These are phyloP conservation scores for Nicotiana otophora DNA, from an alignment of 257 asterid genomes.

Conservation along the genomic window DNA sequence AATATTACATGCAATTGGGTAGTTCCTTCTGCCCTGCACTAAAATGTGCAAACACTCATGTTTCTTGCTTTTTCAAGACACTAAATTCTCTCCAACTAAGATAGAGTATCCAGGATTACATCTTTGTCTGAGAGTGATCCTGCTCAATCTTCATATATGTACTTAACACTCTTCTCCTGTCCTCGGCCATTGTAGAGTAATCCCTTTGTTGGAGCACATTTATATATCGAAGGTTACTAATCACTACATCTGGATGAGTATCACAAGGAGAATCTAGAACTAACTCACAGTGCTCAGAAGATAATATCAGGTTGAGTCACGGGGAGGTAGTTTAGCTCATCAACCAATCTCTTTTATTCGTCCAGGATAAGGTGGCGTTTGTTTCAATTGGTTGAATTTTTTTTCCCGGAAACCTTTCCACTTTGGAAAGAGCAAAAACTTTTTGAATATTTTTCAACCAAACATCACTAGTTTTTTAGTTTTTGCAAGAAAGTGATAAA, in stretches of 20 bases:
- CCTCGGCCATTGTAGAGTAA: neutral
- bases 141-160: neutral
- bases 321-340: neutral
- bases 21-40: neutral
- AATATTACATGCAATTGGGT: neutral
- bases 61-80: neutral
- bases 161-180: neutral
- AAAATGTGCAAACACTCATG: neutral
- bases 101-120: neutral
- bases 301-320: constrained; percentile 2
- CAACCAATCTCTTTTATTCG: neutral
- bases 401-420: neutral
- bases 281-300: neutral
- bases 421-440: neutral
- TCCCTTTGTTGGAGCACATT: neutral
- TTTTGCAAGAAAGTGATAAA: neutral
- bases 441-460: neutral
- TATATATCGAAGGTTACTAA: neutral
- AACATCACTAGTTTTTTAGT: neutral
- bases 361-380: neutral
- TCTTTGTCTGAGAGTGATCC: neutral
- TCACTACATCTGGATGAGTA: neutral
- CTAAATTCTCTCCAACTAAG: neutral
- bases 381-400: neutral
- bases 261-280: neutral